Evolutionary conservation across 371 early-diverging fungal species (phyloP).

Genomic region (Saksenaea vasiformis): DNA sequence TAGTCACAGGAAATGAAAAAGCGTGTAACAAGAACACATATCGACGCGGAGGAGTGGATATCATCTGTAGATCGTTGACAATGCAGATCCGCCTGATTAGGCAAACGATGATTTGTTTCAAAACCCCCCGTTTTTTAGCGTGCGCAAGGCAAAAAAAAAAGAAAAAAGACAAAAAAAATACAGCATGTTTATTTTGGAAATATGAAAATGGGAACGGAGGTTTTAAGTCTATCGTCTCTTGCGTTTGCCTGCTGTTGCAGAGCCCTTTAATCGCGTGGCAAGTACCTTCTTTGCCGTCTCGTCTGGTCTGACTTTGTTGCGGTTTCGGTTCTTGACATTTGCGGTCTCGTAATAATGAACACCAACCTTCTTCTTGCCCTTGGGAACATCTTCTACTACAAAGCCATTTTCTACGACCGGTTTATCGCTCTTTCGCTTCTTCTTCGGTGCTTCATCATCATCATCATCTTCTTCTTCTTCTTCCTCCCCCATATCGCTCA

Average conservation of each 20-base stretch:
- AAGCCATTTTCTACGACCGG: constrained; percentile 23
- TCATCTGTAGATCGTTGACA: no score
- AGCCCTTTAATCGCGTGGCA: constrained; percentile 45
- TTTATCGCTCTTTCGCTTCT: constrained; percentile 26
- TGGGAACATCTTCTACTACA: constrained; percentile 30
- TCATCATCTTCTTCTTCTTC: constrained; percentile 39
- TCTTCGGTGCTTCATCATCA: constrained; percentile 28
- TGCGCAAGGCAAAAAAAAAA: no score
- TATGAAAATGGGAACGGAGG: not conserved
- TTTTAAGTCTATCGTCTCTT: constrained; percentile 31
- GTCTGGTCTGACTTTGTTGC: constrained; percentile 74
- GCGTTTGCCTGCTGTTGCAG: constrained; percentile 37
- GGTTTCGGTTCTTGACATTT: constrained; percentile 92
- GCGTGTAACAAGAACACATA: no score
- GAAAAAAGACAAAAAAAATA: no score
- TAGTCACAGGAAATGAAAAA: no score
- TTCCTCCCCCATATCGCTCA: constrained; percentile 51
- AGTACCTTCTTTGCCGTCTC: constrained; percentile 52
- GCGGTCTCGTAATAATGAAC: constrained; percentile 86
- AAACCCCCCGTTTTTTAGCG: no score
- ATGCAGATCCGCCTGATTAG: no score
- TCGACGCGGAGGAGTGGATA: no score
- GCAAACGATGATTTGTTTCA: no score
- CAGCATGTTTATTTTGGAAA: not conserved
- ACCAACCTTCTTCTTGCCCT: constrained; percentile 75